A percentile compares a stretch with the other conserved stretches of the same genome.
These are phyloP conservation scores for Heliosperma pusillum DNA, from an alignment of 148 eudicot genomes.

Conservation along the genomic window DNA sequence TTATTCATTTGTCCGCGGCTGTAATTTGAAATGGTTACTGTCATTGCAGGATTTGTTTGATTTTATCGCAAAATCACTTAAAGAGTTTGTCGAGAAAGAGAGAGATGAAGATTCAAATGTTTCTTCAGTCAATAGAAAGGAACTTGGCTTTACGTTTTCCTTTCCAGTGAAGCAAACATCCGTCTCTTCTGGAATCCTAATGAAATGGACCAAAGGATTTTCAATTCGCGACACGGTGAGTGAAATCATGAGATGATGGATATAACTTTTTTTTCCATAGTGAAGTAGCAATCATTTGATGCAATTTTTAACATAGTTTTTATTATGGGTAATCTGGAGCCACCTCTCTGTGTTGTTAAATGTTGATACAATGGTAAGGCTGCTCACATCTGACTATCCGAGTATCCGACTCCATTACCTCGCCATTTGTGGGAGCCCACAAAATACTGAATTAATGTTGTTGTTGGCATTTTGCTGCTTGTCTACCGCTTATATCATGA, in stretches of 20 bases:
- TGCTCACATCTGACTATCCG: too few relatives aligned
- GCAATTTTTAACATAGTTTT: too few relatives aligned
- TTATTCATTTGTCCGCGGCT: background rate
- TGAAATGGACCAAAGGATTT: conserved; percentile 92
- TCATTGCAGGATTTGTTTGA: conserved; percentile 73
- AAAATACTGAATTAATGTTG: too few relatives aligned
- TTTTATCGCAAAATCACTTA: conserved; percentile 66
- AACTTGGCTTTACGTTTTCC: conserved; percentile 87
- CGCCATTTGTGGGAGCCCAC: too few relatives aligned
- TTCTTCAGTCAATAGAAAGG: conserved; percentile 42
- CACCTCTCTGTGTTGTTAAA: too few relatives aligned
- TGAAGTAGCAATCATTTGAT: too few relatives aligned
- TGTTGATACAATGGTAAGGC: too few relatives aligned
- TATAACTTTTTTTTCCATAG: too few relatives aligned
- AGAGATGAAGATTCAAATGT: conserved; percentile 36
- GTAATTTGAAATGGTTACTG: conserved; percentile 1
- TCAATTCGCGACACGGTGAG: conserved; percentile 77
- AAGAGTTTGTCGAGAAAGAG: conserved; percentile 57
- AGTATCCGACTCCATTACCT: too few relatives aligned
- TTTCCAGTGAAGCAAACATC: conserved; percentile 90
- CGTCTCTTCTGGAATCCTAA: conserved; percentile 61
- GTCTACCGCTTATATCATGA: background rate
- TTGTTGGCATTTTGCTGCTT: too few relatives aligned
- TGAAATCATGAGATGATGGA: conserved; percentile 14
- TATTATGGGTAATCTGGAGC: too few relatives aligned